Percentiles rank a stretch among this genome's conserved stretches.
Conservation (phyloP, 1,284 basidiomycete genomes). For the Melampsora larici-populina region DNA sequence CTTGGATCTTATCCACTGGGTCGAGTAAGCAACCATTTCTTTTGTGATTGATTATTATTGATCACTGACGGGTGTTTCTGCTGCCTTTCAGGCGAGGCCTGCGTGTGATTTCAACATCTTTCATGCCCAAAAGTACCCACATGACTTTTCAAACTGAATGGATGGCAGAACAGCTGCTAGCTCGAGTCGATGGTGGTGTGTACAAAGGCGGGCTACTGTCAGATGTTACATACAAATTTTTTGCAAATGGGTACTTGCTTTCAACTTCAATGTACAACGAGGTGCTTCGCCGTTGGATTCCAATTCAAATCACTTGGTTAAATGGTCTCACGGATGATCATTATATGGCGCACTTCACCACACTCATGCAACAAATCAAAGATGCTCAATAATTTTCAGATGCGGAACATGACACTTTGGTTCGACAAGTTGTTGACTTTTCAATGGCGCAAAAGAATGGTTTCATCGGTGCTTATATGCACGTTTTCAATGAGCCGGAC, state of each 20-base stretch:
- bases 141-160: too few species aligned
- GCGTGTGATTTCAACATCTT: not conserved
- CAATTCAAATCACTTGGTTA: conserved; percentile 5
- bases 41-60: too few species aligned
- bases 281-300: not conserved
- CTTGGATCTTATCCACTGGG: not conserved
- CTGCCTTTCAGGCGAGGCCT: not conserved
- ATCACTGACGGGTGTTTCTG: too few species aligned
- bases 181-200: not conserved
- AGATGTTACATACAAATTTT: conserved; percentile 10
- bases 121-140: too few species aligned
- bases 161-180: not conserved
- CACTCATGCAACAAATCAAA: not conserved
- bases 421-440: conserved; percentile 10
- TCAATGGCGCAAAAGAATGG: too few species aligned
- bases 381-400: not conserved
- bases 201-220: not conserved
- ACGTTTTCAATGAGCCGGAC: too few species aligned
- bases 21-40: too few species aligned
- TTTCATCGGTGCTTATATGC: too few species aligned
- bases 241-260: conserved; percentile 8
- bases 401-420: not conserved
- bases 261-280: too few species aligned
- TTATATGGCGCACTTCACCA: not conserved
- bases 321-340: not conserved